A percentile compares a stretch with the other conserved stretches of the same genome.
Conservation (phyloP, 2,329 filamentous ascomycete species). For the Penicillium sclerotigenum region DNA sequence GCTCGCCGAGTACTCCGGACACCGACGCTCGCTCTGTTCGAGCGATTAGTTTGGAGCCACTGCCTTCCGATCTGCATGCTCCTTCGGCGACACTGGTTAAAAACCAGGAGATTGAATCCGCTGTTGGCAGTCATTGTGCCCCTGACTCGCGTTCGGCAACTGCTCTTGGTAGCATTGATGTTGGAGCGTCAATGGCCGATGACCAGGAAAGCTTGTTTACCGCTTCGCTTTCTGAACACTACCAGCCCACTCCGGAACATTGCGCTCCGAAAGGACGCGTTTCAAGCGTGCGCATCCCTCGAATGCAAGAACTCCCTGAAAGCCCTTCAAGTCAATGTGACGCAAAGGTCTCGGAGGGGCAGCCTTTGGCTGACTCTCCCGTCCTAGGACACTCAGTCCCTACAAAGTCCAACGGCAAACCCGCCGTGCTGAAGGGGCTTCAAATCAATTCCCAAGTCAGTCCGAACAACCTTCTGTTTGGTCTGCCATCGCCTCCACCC, state of each 20-base stretch:
- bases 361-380: conserved; percentile 23
- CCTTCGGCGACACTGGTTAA: conserved; percentile 6
- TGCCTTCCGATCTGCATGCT: conserved; percentile 1
- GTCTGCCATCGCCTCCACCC: conserved; percentile 28
- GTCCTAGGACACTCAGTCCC: conserved; percentile 14
- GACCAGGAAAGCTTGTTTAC: conserved; percentile 9
- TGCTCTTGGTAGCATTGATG: conserved; percentile 5
- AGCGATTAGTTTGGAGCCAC: background rate
- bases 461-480: conserved; percentile 21
- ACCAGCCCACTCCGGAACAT: conserved; percentile 16
- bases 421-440: conserved; percentile 7
- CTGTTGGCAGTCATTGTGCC: background rate
- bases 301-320: conserved; percentile 13
- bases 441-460: conserved; percentile 14
- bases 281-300: conserved; percentile 17
- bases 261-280: conserved; percentile 11
- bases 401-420: conserved; percentile 10
- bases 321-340: conserved; percentile 4
- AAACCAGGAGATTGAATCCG: background rate
- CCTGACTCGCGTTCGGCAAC: conserved; percentile 7
- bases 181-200: conserved; percentile 3
- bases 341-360: conserved; percentile 2
- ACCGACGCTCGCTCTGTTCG: conserved; percentile 7
- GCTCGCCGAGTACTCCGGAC: conserved; percentile 10
- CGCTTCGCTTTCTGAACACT: conserved; percentile 9